These are phyloP conservation scores for Quercus suber DNA, from an alignment of 306 rosid genomes.

Conservation along the genomic window DNA sequence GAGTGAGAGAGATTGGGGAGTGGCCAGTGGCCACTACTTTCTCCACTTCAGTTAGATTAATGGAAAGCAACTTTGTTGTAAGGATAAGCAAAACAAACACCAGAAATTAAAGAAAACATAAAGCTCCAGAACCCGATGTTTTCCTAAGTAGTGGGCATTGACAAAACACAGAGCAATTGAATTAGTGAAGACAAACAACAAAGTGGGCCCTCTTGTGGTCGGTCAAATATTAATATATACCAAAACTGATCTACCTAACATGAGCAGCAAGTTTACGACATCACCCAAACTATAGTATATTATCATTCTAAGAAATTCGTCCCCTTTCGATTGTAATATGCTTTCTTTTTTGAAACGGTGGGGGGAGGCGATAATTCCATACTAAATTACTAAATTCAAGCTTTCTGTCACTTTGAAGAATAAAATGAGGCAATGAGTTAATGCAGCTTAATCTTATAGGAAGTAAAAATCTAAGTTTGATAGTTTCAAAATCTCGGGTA, in stretches of 20 bases:
- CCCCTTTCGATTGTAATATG: too few relatives aligned
- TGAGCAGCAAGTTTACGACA: neutral
- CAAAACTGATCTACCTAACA: conserved; percentile 1
- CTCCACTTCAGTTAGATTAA: conserved; percentile 20
- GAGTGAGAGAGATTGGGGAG: neutral
- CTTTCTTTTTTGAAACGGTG: too few relatives aligned
- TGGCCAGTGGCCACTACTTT: conserved; percentile 35
- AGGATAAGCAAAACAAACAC: conserved; percentile 30
- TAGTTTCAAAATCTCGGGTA: too few relatives aligned
- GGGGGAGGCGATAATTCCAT: too few relatives aligned
- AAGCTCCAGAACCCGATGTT: conserved; percentile 1
- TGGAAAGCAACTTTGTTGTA: neutral
- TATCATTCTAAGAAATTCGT: neutral
- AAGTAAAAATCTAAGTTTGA: too few relatives aligned
- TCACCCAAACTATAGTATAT: neutral
- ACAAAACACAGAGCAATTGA: conserved; percentile 20
- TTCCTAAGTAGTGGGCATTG: conserved; percentile 20
- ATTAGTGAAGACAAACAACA: conserved; percentile 25
- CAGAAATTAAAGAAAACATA: neutral
- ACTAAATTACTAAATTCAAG: too few relatives aligned
- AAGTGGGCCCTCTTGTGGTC: conserved; percentile 29
- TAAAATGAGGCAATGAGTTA: too few relatives aligned
- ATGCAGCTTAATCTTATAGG: too few relatives aligned
- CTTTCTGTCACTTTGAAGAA: too few relatives aligned
- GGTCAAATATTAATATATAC: conserved; percentile 33